Percentiles rank a stretch among this genome's conserved stretches.
These are phyloP conservation scores for Solanum commersonii DNA, from an alignment of 257 asterid species.

Conservation along the genomic window DNA sequence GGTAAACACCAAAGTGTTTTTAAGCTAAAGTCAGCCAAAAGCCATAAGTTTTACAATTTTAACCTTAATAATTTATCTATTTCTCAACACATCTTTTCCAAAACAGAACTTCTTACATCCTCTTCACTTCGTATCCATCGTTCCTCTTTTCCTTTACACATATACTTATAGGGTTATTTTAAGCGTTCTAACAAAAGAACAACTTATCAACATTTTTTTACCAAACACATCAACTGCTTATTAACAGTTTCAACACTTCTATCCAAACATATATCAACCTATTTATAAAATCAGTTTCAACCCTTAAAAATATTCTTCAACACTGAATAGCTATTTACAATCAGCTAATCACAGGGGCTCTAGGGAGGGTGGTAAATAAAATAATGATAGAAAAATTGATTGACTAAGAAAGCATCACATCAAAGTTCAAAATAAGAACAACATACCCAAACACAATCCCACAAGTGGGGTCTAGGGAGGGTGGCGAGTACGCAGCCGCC, in stretches of 20 bases:
- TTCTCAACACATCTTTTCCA: not conserved
- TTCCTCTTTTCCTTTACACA: not conserved
- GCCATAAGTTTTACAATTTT: not conserved
- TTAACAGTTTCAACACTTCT: not conserved
- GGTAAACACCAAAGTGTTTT: not conserved
- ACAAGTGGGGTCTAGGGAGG: too few species aligned
- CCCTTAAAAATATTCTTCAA: not conserved
- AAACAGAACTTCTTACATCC: not conserved
- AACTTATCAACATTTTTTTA: not conserved
- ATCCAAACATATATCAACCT: not conserved
- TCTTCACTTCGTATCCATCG: not conserved
- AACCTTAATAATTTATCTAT: not conserved
- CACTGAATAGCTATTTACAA: not conserved
- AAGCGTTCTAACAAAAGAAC: not conserved
- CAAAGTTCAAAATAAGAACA: not conserved
- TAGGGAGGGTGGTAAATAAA: not conserved
- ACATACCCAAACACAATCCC: too few species aligned
- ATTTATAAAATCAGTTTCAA: not conserved
- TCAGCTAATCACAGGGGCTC: not conserved
- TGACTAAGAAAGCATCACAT: not conserved
- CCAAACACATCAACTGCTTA: not conserved
- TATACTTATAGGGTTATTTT: not conserved
- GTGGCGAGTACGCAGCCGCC: too few species aligned
- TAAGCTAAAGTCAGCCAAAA: not conserved
- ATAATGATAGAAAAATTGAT: not conserved